These are phyloP conservation scores for Myrica gale DNA, from an alignment of 306 rosid genomes.

Conservation along the genomic window DNA sequence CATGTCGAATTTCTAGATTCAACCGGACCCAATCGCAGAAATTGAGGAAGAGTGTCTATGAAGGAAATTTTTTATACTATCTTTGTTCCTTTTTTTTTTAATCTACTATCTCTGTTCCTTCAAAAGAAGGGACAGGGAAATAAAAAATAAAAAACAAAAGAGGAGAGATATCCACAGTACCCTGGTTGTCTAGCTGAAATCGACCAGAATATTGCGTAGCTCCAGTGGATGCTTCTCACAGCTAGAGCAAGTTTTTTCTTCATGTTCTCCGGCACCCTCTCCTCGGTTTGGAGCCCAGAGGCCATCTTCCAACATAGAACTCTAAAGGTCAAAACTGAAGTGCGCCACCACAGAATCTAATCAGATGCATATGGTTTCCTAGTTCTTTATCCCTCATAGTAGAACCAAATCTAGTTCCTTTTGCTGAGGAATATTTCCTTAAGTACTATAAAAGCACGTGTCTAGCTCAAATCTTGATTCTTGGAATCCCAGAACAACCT, in stretches of 20 bases:
- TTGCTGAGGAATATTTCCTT: neutral
- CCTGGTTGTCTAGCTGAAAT: slow-evolving; percentile 57
- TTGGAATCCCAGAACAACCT: slow-evolving; percentile 20
- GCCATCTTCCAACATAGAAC: slow-evolving; percentile 33
- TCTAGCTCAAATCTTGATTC: slow-evolving; percentile 14
- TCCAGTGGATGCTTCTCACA: slow-evolving; percentile 81
- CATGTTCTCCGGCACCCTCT: slow-evolving; percentile 47
- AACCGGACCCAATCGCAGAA: neutral
- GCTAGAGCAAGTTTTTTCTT: slow-evolving; percentile 75
- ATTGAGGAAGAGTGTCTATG: neutral
- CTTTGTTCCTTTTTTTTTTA: neutral
- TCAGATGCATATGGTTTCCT: slow-evolving; percentile 12
- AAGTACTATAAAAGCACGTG: neutral
- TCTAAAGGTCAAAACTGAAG: slow-evolving; percentile 18
- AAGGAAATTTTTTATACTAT: neutral
- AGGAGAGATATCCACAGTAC: slow-evolving; percentile 32
- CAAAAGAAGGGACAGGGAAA: neutral
- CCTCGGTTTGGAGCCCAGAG: slow-evolving; percentile 29
- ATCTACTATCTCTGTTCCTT: neutral
- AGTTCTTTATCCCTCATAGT: slow-evolving; percentile 26
- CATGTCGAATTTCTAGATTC: neutral
- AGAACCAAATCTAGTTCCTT: slow-evolving; percentile 17
- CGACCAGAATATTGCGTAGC: slow-evolving; percentile 82
- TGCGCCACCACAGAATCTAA: slow-evolving; percentile 4
- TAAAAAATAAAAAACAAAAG: slow-evolving; percentile 1